Base-by-base conservation (phyloP, 2,329 filamentous ascomycete genomes). In the Chaetomiaceae sp. region DNA sequence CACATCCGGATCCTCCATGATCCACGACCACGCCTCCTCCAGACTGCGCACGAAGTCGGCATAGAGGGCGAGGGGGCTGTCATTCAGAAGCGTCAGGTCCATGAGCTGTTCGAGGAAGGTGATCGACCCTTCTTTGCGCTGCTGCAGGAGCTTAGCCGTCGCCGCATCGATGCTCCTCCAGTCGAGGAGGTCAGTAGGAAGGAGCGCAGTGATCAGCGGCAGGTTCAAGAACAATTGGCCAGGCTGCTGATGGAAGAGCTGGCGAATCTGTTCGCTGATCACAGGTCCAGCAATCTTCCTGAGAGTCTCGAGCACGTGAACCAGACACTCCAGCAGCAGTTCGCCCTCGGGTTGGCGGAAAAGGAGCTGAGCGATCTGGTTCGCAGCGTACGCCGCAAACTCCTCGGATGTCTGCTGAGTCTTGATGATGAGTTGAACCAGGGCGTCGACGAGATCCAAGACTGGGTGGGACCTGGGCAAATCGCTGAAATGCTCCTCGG, bases 31-130 rank as follows among this genome's bases (percentile, higher is more conserved):
- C 37, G 94, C 84, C 43, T 84, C 87, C 60, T 92, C 86, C 51
- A 96, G 78, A 53, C 89, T 95, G 57, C 83, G 81, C 6, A 89
- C 85, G 65, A 96, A 95, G 70, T 97, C 91, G 1, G 91, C 85
- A 62, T 90, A 88, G 44, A 96, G 75, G 1, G 87, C 88, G 36
- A 87, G 81, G 0, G 90, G 89, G 40, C 85, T 83, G 44, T 91
- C 88, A 61, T 83, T 88, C 46, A 95, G 80, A 8, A 96, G 74
- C 0, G 91, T 82, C 39, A 89, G 81, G 60, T 94, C 87, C 59
- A 96, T 76, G 39, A 96, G 76, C 39, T 85, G 84, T 47, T 86
- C 83, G n/a, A 97, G 77, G 66, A 95, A 88, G 53, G 90, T 83
- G 3, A 96, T 72, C 1, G 88, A 89, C 20, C 80, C 79, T 7